Conservation (phyloP, 2,329 filamentous ascomycete species). For the Chaetomium strumarium region DNA sequence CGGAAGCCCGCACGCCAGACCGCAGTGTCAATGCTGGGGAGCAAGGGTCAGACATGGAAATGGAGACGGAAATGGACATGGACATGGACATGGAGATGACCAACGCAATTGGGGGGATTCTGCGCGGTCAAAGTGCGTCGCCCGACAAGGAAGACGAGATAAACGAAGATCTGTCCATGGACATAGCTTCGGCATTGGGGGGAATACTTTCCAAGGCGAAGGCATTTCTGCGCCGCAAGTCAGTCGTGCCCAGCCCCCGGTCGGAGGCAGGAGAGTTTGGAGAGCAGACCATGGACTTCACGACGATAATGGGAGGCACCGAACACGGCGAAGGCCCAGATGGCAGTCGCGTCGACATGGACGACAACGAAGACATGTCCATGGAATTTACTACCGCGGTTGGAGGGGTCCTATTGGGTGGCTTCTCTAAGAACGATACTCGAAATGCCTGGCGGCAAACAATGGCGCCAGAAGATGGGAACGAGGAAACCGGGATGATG, state of each 20-base stretch:
- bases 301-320: conserved; percentile 70
- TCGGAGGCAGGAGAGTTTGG: conserved; percentile 36
- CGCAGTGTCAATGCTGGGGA: conserved; percentile 38
- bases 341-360: conserved; percentile 32
- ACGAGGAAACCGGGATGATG: conserved; percentile 48
- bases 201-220: conserved; percentile 58
- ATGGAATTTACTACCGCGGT: conserved; percentile 71
- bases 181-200: conserved; percentile 79
- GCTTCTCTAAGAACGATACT: conserved; percentile 12
- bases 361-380: conserved; percentile 63
- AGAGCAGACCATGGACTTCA: conserved; percentile 80
- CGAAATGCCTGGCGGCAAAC: conserved; percentile 24
- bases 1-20: not conserved
- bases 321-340: conserved; percentile 30
- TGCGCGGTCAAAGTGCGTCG: conserved; percentile 23
- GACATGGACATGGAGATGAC: conserved; percentile 61
- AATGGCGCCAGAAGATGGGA: conserved; percentile 26
- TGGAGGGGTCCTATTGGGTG: conserved; percentile 43
- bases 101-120: conserved; percentile 39
- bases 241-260: conserved; percentile 19
- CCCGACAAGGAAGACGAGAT: conserved; percentile 34
- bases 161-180: conserved; percentile 78
- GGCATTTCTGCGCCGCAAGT: conserved; percentile 25
- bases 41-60: conserved; percentile 34
- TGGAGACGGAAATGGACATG: conserved; percentile 61